These are phyloP conservation scores for Xylaria castorea DNA, from an alignment of 495 filamentous ascomycete genomes.

Conservation along the genomic window DNA sequence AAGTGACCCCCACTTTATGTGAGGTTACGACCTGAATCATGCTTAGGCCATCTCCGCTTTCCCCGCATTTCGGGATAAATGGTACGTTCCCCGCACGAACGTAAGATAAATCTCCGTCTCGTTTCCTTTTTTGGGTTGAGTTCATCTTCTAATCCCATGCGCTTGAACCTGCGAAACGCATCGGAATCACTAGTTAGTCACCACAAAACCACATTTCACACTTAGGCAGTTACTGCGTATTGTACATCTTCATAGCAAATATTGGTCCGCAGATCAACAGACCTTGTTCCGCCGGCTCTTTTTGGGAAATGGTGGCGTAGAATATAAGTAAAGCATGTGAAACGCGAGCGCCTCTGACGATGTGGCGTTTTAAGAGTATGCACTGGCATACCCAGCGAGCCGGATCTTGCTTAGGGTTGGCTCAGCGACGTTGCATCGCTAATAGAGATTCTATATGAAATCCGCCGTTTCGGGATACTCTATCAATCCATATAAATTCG, in stretches of 20 bases:
- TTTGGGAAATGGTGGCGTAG: too few relatives aligned
- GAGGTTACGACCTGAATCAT: not conserved
- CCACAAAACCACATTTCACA: too few relatives aligned
- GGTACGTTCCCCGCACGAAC: not conserved
- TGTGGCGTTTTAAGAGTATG: not conserved
- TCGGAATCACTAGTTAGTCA: not conserved
- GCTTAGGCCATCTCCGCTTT: not conserved
- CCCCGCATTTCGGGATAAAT: constrained; percentile 11
- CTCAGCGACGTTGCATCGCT: not conserved
- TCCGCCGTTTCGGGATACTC: not conserved
- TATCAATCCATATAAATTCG: too few relatives aligned
- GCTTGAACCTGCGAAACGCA: not conserved
- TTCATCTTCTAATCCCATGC: not conserved
- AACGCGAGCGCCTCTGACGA: not conserved
- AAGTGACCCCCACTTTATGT: not conserved
- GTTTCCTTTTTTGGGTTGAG: not conserved
- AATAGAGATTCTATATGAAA: not conserved
- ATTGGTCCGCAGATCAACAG: not conserved
- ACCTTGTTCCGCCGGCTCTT: too few relatives aligned
- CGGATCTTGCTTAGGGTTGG: not conserved
- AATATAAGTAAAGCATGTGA: not conserved
- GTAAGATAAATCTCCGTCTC: not conserved
- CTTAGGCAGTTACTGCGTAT: not conserved
- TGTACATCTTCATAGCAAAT: too few relatives aligned
- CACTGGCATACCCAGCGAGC: not conserved